Conservation (phyloP, 768 basidiomycete genomes). For the Auricularia sp. region DNA sequence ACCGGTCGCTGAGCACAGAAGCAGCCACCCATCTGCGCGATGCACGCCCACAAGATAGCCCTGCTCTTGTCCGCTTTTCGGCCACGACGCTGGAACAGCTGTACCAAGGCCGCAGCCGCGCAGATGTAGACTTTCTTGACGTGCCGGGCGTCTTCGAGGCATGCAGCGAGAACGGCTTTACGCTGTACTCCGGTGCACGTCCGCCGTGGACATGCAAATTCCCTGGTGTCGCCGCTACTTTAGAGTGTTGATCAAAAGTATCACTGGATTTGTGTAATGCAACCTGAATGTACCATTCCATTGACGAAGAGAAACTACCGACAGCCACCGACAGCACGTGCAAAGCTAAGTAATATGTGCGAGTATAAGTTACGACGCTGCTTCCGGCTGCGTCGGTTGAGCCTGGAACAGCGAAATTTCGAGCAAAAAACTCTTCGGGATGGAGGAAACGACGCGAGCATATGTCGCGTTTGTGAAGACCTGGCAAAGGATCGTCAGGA, state of each 20-base stretch:
- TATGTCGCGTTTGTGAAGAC: conserved; percentile 77
- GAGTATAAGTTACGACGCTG: no score
- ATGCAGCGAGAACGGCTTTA: conserved; percentile 45
- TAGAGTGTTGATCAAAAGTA: neutral
- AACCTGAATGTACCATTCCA: no score
- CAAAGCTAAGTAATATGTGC: no score
- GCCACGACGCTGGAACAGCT: neutral
- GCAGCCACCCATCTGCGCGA: neutral
- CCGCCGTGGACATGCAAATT: neutral
- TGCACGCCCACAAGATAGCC: neutral
- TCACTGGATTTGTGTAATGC: no score
- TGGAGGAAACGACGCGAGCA: conserved; percentile 80
- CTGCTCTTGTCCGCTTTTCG: neutral
- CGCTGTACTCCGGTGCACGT: neutral
- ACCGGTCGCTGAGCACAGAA: neutral
- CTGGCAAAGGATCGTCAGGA: conserved; percentile 24
- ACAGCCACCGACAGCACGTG: no score
- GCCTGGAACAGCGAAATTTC: conserved; percentile 7
- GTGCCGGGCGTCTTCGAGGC: conserved; percentile 31
- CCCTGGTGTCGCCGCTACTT: neutral
- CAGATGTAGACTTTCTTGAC: conserved; percentile 8
- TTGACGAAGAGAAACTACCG: no score
- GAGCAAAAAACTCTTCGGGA: conserved; percentile 48
- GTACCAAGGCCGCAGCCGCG: neutral
- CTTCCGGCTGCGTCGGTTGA: no score